Evolutionary conservation across 2,329 filamentous ascomycete species (phyloP).

Genomic region (Sporothrix pseudoabietina): DNA sequence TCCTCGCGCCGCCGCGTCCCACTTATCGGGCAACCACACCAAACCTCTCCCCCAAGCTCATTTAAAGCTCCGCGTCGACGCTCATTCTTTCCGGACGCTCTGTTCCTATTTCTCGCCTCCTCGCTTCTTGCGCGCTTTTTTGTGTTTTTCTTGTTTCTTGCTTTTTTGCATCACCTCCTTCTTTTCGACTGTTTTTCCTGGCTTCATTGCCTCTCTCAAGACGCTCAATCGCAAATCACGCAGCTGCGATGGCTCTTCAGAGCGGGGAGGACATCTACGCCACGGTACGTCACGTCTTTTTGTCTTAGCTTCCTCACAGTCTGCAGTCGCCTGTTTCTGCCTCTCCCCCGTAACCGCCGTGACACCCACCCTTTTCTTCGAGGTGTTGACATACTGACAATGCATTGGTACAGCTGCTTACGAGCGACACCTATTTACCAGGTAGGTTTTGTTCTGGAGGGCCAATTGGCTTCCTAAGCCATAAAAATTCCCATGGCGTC

Average conservation of each 20-base stretch:
- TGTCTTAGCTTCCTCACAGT: not conserved
- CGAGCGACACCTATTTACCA: constrained; percentile 90
- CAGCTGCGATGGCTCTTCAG: constrained; percentile 44
- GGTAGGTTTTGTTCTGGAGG: constrained; percentile 56
- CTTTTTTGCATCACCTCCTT: not conserved
- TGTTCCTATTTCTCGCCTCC: not conserved
- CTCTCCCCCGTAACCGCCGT: constrained; percentile 23
- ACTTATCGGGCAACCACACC: constrained; percentile 14
- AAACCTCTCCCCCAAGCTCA: not conserved
- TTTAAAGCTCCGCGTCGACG: constrained; percentile 20
- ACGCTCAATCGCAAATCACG: constrained; percentile 26
- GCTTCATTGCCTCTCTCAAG: constrained; percentile 24
- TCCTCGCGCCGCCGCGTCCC: constrained; percentile 15
- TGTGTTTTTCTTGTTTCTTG: not conserved
- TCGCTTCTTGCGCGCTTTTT: not conserved
- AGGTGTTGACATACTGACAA: constrained; percentile 20
- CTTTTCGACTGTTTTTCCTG: not conserved
- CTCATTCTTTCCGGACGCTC: constrained; percentile 17
- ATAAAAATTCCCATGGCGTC: not conserved
- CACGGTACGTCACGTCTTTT: constrained; percentile 49
- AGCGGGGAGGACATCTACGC: constrained; percentile 57
- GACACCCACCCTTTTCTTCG: not conserved
- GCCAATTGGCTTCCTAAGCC: not conserved
- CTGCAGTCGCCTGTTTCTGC: not conserved
- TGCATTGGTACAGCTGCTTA: constrained; percentile 68